Percentiles rank a stretch among this genome's conserved stretches.
Evolutionary conservation across 1,284 basidiomycete species (phyloP).

Genomic region (Cutaneotrichosporon dermatis): DNA sequence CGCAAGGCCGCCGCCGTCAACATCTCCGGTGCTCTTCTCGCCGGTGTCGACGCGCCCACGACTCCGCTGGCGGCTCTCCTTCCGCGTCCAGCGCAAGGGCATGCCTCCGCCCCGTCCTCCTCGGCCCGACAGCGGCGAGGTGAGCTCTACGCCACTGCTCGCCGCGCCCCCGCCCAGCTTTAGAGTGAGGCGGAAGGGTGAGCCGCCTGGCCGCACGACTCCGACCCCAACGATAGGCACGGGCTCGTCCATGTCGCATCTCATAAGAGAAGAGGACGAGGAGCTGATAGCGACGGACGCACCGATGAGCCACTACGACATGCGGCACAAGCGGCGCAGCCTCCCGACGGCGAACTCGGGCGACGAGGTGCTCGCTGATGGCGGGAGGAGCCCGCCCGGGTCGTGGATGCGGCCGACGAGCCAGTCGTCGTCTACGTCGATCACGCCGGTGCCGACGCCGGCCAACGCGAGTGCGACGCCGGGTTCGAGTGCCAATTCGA

Average conservation of each 20-base stretch:
- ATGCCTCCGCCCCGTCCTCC: neutral
- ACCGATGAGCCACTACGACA: neutral
- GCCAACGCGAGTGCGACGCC: too few species aligned
- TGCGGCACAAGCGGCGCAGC: neutral
- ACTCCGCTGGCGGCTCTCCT: neutral
- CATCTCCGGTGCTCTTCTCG: conserved; percentile 38
- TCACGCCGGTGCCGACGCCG: neutral
- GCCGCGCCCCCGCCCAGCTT: conserved; percentile 3
- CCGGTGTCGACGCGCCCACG: conserved; percentile 27
- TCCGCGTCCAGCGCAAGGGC: conserved; percentile 13
- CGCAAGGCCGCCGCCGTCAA: conserved; percentile 40
- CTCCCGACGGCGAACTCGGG: neutral
- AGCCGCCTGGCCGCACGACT: neutral
- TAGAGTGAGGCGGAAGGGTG: conserved; percentile 4
- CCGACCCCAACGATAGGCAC: neutral
- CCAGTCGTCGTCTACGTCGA: neutral
- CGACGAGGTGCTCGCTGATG: neutral
- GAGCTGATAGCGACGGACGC: neutral
- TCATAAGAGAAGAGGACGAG: conserved; percentile 3
- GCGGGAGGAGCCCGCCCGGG: neutral
- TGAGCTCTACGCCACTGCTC: neutral
- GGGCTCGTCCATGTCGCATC: neutral
- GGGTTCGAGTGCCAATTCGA: too few species aligned
- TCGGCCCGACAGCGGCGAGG: neutral
- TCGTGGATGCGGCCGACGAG: neutral